Evolutionary conservation across 306 rosid genomes (phyloP).

Genomic region (Cucurbita moschata): DNA sequence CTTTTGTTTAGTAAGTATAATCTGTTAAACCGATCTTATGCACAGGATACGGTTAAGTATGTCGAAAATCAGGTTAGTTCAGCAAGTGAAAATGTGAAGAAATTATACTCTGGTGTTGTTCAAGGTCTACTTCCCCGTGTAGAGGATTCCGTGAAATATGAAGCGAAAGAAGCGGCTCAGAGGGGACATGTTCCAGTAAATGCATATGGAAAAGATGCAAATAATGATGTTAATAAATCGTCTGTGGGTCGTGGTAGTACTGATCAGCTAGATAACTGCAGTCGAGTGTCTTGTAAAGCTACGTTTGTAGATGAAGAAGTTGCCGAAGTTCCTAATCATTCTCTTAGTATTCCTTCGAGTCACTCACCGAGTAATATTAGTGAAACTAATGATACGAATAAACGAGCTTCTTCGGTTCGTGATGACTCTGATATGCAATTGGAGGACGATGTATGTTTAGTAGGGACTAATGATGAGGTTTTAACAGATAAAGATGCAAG

Average conservation of each 20-base stretch:
- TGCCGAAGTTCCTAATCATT: slow-evolving; percentile 8
- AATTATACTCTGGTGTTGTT: slow-evolving; percentile 48
- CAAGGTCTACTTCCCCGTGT: slow-evolving; percentile 40
- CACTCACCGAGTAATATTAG: not conserved
- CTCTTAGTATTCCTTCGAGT: not conserved
- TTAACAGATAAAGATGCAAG: not conserved
- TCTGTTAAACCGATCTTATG: not conserved
- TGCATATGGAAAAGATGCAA: slow-evolving; percentile 16
- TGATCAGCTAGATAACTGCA: slow-evolving; percentile 16
- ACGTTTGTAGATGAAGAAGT: slow-evolving; percentile 10
- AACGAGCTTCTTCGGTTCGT: not conserved
- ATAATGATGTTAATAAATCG: slow-evolving; percentile 12
- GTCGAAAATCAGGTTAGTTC: slow-evolving; percentile 52
- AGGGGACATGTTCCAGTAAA: slow-evolving; percentile 6
- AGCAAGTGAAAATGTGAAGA: slow-evolving; percentile 58
- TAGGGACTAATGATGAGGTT: not conserved
- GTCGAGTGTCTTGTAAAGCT: slow-evolving; percentile 6
- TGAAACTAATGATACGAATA: not conserved
- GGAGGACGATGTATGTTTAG: not conserved
- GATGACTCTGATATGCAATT: not conserved
- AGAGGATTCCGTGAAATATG: slow-evolving; percentile 20
- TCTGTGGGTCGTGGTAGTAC: slow-evolving; percentile 12
- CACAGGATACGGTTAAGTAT: slow-evolving; percentile 60
- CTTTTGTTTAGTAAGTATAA: not conserved
- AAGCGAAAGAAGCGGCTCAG: slow-evolving; percentile 14